Evolutionary conservation across 106 monocot genomes (phyloP).

Genomic region (Dioscorea zingiberensis): DNA sequence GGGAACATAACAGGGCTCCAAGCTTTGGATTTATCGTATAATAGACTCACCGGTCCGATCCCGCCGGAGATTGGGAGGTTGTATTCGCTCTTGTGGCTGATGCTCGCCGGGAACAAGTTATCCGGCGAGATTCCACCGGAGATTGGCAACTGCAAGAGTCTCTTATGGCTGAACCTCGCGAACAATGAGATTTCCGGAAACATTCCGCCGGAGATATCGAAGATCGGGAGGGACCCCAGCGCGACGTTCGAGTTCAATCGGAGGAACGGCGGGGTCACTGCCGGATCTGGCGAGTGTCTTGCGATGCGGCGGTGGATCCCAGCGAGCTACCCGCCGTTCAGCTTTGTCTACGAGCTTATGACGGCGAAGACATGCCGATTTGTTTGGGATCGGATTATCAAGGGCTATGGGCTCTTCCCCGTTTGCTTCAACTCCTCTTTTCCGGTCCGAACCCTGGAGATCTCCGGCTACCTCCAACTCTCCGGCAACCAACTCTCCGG

Average conservation of each 20-base stretch:
- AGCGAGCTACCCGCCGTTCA: conserved; percentile 73
- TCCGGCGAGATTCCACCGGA: conserved; percentile 68
- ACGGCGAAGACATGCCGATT: conserved; percentile 50
- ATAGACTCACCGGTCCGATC: conserved; percentile 50
- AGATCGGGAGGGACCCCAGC: conserved; percentile 41
- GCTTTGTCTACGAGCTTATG: conserved; percentile 59
- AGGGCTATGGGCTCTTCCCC: conserved; percentile 50
- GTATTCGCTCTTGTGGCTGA: conserved; percentile 67
- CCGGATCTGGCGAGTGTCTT: conserved; percentile 66
- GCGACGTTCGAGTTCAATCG: conserved; percentile 61
- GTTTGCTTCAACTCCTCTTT: conserved; percentile 44
- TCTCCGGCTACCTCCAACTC: conserved; percentile 67
- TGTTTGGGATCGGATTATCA: conserved; percentile 43
- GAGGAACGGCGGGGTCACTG: not conserved
- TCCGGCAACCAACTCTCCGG: conserved; percentile 61
- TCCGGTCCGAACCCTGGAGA: conserved; percentile 19
- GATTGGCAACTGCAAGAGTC: conserved; percentile 71
- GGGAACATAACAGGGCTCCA: conserved; percentile 46
- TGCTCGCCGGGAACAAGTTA: conserved; percentile 57
- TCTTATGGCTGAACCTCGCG: conserved; percentile 82
- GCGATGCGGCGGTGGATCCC: conserved; percentile 75
- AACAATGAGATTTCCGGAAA: conserved; percentile 47
- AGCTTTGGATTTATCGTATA: conserved; percentile 69
- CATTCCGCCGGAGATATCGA: conserved; percentile 54
- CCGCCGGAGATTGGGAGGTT: conserved; percentile 62